Percentiles rank a stretch among this genome's conserved stretches.
Conservation (phyloP, 2,329 filamentous ascomycete genomes). For the Beauveria asiatica region DNA sequence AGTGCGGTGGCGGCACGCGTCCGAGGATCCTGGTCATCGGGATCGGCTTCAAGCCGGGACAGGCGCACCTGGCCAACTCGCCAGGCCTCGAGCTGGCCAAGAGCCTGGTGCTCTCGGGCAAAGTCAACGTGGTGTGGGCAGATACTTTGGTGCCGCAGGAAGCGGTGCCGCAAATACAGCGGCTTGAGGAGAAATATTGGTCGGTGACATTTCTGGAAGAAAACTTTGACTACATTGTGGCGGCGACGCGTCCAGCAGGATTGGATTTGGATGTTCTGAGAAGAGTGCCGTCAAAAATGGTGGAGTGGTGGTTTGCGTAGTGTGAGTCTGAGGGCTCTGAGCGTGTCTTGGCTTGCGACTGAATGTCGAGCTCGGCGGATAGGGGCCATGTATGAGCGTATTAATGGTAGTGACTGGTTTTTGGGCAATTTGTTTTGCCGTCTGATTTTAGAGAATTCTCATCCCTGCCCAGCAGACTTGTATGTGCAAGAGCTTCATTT, state of each 20-base stretch:
- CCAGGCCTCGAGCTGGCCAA: constrained; percentile 36
- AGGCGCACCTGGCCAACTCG: constrained; percentile 38
- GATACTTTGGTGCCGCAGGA: constrained; percentile 36
- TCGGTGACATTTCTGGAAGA: constrained; percentile 24
- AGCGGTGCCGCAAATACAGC: constrained; percentile 30
- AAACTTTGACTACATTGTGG: constrained; percentile 34
- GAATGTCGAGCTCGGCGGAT: too few species aligned
- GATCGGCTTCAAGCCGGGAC: constrained; percentile 42
- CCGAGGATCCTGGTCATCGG: constrained; percentile 34
- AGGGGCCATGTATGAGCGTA: too few species aligned
- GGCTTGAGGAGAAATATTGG: constrained; percentile 29
- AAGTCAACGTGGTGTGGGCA: constrained; percentile 34
- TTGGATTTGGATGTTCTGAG: constrained; percentile 33
- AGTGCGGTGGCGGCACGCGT: constrained; percentile 5
- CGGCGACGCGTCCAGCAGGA: constrained; percentile 33
- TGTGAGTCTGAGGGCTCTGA: too few species aligned
- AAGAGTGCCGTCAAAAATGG: constrained; percentile 16
- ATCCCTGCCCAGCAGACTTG: too few species aligned
- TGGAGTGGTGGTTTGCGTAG: constrained; percentile 6
- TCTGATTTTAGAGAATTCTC: too few species aligned
- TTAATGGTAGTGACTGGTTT: too few species aligned
- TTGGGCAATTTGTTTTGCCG: too few species aligned
- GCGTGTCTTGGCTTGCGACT: too few species aligned
- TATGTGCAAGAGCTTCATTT: too few species aligned
- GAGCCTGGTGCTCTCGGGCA: constrained; percentile 25